phyloP scores from a whole-genome alignment of 1,284 basidiomycete genomes.

The Fistulina hepatica region DNA sequence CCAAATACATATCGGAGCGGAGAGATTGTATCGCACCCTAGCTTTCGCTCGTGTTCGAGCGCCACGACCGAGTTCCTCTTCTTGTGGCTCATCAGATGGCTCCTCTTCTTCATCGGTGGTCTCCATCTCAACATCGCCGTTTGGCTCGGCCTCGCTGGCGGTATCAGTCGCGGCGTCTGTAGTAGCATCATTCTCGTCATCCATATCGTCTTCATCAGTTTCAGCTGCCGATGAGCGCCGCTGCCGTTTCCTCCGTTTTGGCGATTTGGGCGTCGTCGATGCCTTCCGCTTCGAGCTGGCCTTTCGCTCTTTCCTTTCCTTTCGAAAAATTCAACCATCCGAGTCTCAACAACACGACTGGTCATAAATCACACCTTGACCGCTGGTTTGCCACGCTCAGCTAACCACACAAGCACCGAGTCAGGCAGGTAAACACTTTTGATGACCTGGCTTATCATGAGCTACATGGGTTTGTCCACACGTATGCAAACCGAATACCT shows the following conservation, averaged over 20 bases:
- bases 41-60: conserved; percentile 30
- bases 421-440: conserved; percentile 58
- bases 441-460: conserved; percentile 35
- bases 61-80: conserved; percentile 26
- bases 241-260: conserved; percentile 28
- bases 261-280: too few relatives aligned
- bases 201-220: conserved; percentile 24
- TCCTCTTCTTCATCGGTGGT: conserved; percentile 23
- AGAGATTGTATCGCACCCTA: too few relatives aligned
- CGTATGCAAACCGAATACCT: conserved; percentile 29
- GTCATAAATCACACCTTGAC: conserved; percentile 20
- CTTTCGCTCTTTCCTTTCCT: conserved; percentile 25
- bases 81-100: conserved; percentile 17
- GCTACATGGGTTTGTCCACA: not conserved
- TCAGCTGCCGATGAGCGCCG: conserved; percentile 7
- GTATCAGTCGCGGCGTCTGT: conserved; percentile 9
- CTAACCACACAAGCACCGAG: conserved; percentile 45
- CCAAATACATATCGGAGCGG: too few relatives aligned
- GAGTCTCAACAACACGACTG: not conserved
- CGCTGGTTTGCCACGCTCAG: conserved; percentile 29
- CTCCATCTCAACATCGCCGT: conserved; percentile 20
- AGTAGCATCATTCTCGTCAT: conserved; percentile 20
- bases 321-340: conserved; percentile 25
- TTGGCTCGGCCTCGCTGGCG: conserved; percentile 19
- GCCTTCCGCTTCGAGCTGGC: conserved; percentile 31